Evolutionary conservation across 2,329 filamentous ascomycete species (phyloP).

Genomic region (Gaeumannomyces tritici): DNA sequence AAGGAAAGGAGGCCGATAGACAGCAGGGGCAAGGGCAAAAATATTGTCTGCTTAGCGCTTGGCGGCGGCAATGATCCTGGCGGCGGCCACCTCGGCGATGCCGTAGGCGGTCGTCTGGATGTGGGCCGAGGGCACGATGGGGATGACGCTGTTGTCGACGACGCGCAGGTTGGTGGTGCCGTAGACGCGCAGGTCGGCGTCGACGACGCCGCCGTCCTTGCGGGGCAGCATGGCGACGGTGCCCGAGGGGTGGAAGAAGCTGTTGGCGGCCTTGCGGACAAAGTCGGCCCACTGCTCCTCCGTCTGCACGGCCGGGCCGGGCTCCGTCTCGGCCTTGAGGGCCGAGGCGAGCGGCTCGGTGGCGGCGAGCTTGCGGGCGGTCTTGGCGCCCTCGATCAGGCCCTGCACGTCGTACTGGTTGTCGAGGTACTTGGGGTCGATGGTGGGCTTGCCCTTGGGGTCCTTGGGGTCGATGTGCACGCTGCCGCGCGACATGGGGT

Average conservation of each 20-base stretch:
- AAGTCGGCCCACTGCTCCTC: constrained; percentile 10
- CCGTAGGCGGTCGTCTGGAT: constrained; percentile 44
- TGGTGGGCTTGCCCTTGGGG: constrained; percentile 16
- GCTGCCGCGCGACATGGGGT: constrained; percentile 20
- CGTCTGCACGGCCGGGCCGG: constrained; percentile 12
- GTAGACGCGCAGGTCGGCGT: constrained; percentile 32
- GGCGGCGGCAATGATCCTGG: constrained; percentile 11
- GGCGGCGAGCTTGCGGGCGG: constrained; percentile 18
- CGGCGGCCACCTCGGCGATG: constrained; percentile 30
- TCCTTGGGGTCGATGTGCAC: constrained; percentile 24
- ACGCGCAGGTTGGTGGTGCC: constrained; percentile 37
- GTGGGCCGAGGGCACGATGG: constrained; percentile 33
- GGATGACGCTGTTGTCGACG: constrained; percentile 39
- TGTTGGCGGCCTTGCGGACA: not conserved
- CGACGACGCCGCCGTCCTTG: constrained; percentile 34
- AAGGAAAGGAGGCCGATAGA: not conserved
- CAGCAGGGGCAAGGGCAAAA: not conserved
- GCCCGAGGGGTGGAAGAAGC: constrained; percentile 27
- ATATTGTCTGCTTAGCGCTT: not conserved
- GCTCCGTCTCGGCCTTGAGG: constrained; percentile 23
- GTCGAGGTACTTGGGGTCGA: constrained; percentile 21
- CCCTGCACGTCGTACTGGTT: constrained; percentile 20
- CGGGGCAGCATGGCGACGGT: constrained; percentile 36
- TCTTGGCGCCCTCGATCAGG: constrained; percentile 16
- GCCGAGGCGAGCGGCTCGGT: constrained; percentile 20